Evolutionary conservation across 495 filamentous ascomycete species (phyloP).

Genomic region (Neurospora intermedia): DNA sequence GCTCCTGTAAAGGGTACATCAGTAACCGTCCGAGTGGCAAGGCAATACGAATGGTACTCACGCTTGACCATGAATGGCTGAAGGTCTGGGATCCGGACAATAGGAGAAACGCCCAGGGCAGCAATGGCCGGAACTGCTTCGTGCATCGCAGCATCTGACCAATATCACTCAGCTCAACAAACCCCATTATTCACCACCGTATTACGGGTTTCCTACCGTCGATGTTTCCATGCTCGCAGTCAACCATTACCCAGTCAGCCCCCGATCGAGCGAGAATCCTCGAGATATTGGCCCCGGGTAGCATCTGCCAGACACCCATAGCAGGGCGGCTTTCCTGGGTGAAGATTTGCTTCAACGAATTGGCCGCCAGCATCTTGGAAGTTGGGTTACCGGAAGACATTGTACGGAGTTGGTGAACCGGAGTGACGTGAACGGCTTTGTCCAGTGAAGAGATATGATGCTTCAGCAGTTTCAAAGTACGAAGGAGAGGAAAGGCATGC

Average conservation of each 20-base stretch:
- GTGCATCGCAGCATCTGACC: conserved; percentile 64
- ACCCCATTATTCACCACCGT: not conserved
- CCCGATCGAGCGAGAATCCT: conserved; percentile 55
- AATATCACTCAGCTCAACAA: conserved; percentile 5
- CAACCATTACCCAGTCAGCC: conserved; percentile 66
- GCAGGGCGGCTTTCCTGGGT: conserved; percentile 41
- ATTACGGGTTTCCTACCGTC: conserved; percentile 39
- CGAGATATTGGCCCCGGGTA: conserved; percentile 63
- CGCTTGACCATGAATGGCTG: conserved; percentile 64
- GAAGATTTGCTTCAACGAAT: conserved; percentile 51
- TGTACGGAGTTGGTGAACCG: not conserved
- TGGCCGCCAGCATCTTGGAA: conserved; percentile 51
- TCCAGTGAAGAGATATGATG: not conserved
- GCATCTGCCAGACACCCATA: conserved; percentile 65
- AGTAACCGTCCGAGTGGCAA: not conserved
- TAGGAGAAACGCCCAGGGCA: conserved; percentile 51
- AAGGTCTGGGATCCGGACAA: conserved; percentile 56
- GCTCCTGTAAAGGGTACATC: conserved; percentile 35
- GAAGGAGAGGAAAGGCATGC: not conserved
- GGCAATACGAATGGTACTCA: conserved; percentile 24
- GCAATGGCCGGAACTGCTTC: conserved; percentile 68
- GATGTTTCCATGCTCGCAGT: conserved; percentile 71
- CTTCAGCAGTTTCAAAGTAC: not conserved
- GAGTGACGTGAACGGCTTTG: not conserved
- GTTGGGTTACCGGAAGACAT: conserved; percentile 6